Conservation (phyloP, 2,329 filamentous ascomycete species). For the Diaporthe sp. region DNA sequence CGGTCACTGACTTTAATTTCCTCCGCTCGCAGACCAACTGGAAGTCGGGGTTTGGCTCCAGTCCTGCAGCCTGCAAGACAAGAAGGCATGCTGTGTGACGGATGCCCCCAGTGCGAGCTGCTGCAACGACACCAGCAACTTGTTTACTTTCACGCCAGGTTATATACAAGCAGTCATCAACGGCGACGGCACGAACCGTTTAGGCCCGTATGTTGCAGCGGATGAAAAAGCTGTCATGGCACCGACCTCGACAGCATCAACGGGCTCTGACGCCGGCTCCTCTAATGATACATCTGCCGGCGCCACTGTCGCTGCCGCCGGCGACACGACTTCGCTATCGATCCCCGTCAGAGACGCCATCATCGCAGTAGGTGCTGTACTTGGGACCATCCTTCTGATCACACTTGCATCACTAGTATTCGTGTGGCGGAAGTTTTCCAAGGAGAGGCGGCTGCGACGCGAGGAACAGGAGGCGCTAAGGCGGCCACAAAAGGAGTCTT, state of each 20-base stretch:
- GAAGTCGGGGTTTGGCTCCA: neutral
- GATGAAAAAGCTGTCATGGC: neutral
- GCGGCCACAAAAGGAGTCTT: neutral
- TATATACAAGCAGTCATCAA: slow-evolving; percentile 20
- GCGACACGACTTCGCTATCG: neutral
- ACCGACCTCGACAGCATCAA: neutral
- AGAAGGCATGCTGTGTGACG: neutral
- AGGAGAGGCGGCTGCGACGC: slow-evolving; percentile 9
- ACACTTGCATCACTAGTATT: neutral
- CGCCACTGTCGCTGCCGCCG: neutral
- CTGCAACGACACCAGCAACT: neutral
- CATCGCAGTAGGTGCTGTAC: slow-evolving; percentile 2
- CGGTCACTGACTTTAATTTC: neutral
- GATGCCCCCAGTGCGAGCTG: neutral
- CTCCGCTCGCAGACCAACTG: neutral
- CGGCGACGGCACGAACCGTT: slow-evolving; percentile 13
- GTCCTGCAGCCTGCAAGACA: neutral
- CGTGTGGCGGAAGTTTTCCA: slow-evolving; percentile 2
- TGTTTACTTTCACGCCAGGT: neutral
- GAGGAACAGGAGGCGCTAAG: neutral
- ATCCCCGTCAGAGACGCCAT: neutral
- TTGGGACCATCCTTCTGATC: neutral
- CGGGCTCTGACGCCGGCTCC: too few relatives aligned
- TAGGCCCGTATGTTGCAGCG: neutral
- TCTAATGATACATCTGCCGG: neutral